Evolutionary conservation across 2,329 filamentous ascomycete species (phyloP), one percentile per base, ranked within the genome.

Genomic region (Bretziella fagacearum): DNA sequence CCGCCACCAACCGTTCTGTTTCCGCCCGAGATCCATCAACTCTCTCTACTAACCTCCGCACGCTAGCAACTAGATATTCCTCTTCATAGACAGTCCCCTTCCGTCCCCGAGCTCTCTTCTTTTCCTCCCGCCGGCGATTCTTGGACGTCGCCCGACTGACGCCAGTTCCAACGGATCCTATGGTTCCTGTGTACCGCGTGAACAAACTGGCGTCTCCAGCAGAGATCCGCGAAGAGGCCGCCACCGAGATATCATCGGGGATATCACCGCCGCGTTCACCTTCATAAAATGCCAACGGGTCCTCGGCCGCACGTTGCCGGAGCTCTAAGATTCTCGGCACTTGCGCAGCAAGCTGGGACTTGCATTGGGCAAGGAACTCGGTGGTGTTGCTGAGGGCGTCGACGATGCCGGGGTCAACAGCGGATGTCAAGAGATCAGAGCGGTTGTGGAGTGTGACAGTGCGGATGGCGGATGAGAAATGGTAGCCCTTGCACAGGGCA

Each of bases 31-130:
- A 71, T 18, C 68, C 69, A 60, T 87, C 85, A 18, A 94, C 76
- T 29, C 87, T 72, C 60, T 93, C 85, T 11, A 94, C 74, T 27
- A 98, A 69, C 20, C 91, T 71, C 10, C 80, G 74, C 29, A 96
- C 78, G 54, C 81, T 89, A 60, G 87, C 91, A 50, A 94, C 79
- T 4, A 98, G 73, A 61, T 98, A 98, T 62, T 96, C 91, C 59
- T 96, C 89, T 62, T 98, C 91, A 61, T 98, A 98, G 4, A 98
- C 84, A 13, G 84, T 94, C 8, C 91, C 91, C 67, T 96, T 96
- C 61, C 94, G 89, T 20, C 91, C 91, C 6, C 85, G 70, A 0
- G 91, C 91, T 13, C 89, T 77, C 71, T 98, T 98, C 61, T 93
- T 78, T 68, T 98, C 91, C 62, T 98, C 91, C 17, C 86, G 73